A percentile compares a stretch with the other conserved stretches of the same genome.
These are phyloP conservation scores for Macrophomina phaseolina DNA, from an alignment of 2,329 filamentous ascomycete genomes.

Conservation along the genomic window DNA sequence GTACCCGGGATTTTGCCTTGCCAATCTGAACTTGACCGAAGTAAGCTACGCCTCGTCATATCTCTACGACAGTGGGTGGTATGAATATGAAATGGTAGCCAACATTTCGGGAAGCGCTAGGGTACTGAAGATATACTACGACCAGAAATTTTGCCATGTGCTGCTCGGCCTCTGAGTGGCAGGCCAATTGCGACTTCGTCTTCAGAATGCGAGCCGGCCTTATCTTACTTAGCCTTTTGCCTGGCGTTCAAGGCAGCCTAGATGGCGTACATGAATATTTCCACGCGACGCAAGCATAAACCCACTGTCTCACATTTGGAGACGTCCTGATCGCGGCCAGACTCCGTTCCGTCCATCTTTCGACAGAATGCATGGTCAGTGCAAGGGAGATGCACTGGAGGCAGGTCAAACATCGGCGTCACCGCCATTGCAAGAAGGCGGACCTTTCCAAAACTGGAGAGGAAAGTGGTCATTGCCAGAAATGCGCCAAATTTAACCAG, in stretches of 20 bases:
- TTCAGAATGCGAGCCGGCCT: constrained; percentile 34
- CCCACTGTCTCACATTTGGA: constrained; percentile 39
- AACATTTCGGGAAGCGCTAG: not conserved
- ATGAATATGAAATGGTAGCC: not conserved
- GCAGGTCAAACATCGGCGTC: constrained; percentile 35
- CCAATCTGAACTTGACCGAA: not conserved
- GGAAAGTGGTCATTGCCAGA: constrained; percentile 41
- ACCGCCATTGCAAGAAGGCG: constrained; percentile 36
- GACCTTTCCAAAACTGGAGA: constrained; percentile 30
- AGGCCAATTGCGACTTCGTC: constrained; percentile 35
- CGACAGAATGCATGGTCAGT: constrained; percentile 40
- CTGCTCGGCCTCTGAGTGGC: not conserved
- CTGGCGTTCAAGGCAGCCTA: constrained; percentile 37
- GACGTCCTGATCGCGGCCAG: constrained; percentile 39
- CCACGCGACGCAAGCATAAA: constrained; percentile 35
- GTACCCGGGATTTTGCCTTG: not conserved
- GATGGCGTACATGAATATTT: constrained; percentile 37
- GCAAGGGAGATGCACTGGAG: constrained; percentile 34
- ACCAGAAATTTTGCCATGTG: not conserved
- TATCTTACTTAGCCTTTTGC: constrained; percentile 34
- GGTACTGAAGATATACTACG: not conserved
- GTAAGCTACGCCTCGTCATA: not conserved
- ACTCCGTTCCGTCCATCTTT: constrained; percentile 34
- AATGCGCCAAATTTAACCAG: constrained; percentile 38
- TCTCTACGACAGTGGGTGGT: not conserved